A percentile compares a stretch with the other conserved stretches of the same genome.
Evolutionary conservation across 768 basidiomycete genomes (phyloP).

Genomic region (Pseudohyphozyma bogoriensis): DNA sequence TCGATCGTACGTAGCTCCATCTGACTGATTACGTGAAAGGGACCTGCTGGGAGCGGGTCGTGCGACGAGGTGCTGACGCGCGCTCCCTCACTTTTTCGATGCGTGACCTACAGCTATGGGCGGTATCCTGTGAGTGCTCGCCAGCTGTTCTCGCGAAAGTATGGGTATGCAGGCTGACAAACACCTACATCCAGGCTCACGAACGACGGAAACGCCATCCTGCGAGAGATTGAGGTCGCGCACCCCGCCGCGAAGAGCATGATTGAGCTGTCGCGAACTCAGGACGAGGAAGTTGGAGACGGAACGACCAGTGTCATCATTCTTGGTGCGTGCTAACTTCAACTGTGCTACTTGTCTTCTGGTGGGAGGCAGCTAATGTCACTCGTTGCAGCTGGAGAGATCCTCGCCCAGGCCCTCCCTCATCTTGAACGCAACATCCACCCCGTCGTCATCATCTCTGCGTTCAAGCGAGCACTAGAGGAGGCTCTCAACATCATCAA

Average conservation of each 20-base stretch:
- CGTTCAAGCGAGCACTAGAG: slow-evolving; percentile 91
- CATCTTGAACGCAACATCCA: slow-evolving; percentile 95
- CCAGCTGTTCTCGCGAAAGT: background rate
- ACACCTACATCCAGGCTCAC: slow-evolving; percentile 54
- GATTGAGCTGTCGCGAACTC: slow-evolving; percentile 95
- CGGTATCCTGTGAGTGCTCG: slow-evolving; percentile 65
- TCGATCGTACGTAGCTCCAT: slow-evolving; percentile 46
- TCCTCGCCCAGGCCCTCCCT: slow-evolving; percentile 84
- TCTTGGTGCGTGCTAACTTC: slow-evolving; percentile 54
- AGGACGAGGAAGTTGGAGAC: slow-evolving; percentile 98
- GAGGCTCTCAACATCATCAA: slow-evolving; percentile 83
- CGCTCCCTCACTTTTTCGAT: background rate
- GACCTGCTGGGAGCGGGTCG: no score
- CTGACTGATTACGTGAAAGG: background rate
- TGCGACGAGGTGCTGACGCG: background rate
- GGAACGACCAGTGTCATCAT: slow-evolving; percentile 98
- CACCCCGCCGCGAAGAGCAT: slow-evolving; percentile 99
- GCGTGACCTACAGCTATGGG: slow-evolving; percentile 53
- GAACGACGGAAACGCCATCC: slow-evolving; percentile 97
- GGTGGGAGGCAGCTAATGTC: background rate
- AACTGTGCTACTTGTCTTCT: background rate
- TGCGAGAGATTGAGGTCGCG: slow-evolving; percentile 96
- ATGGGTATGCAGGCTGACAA: background rate
- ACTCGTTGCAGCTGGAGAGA: slow-evolving; percentile 67
- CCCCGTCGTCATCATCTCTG: slow-evolving; percentile 96